These are phyloP conservation scores for Carex littledalei DNA, from an alignment of 176 grass and related monocot species.

Conservation along the genomic window DNA sequence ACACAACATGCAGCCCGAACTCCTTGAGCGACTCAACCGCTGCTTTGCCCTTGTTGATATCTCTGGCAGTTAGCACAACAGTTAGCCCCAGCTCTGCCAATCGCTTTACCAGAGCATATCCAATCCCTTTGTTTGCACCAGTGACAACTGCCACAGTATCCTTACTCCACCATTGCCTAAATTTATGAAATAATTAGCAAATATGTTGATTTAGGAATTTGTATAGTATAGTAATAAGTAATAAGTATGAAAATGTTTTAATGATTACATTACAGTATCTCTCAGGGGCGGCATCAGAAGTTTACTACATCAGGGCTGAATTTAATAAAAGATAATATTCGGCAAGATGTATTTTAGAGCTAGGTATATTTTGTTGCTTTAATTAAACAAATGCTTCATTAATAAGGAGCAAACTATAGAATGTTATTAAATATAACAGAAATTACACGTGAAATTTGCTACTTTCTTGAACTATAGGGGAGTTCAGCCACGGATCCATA, in stretches of 20 bases:
- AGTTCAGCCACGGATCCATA: too few species aligned
- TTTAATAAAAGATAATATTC: too few species aligned
- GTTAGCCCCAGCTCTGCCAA: conserved; percentile 76
- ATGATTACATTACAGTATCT: neutral
- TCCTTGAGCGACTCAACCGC: conserved; percentile 54
- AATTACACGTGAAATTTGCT: too few species aligned
- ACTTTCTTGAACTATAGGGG: too few species aligned
- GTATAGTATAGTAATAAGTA: neutral
- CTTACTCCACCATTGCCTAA: conserved; percentile 57
- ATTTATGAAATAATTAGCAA: neutral
- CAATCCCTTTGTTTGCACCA: conserved; percentile 90
- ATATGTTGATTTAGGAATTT: neutral
- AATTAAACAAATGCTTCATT: too few species aligned
- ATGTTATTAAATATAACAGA: too few species aligned
- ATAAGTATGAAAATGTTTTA: neutral
- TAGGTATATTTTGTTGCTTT: too few species aligned
- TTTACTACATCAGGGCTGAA: too few species aligned
- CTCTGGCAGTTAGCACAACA: conserved; percentile 83
- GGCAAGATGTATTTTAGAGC: too few species aligned
- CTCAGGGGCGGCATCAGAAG: too few species aligned
- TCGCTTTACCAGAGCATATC: conserved; percentile 53
- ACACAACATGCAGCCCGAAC: conserved; percentile 33
- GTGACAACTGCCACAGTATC: conserved; percentile 91
- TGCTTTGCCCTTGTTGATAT: conserved; percentile 52
- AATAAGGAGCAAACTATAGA: too few species aligned